Percentiles rank a stretch among this genome's conserved stretches.
These are phyloP conservation scores for Colletotrichum acutatum DNA, from an alignment of 2,329 filamentous ascomycete species.

Conservation along the genomic window DNA sequence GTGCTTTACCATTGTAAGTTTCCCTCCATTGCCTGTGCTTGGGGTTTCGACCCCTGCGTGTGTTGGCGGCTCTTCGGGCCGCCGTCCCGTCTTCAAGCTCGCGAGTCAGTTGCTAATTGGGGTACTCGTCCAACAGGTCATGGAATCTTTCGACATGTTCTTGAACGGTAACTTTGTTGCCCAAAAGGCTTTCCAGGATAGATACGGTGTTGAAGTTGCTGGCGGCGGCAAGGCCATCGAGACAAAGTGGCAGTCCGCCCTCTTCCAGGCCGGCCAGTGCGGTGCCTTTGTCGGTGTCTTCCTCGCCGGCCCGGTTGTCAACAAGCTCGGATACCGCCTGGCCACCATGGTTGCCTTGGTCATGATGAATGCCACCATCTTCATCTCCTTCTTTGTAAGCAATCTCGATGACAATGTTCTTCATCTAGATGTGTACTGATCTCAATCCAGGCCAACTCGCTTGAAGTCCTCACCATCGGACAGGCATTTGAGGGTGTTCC, in stretches of 20 bases:
- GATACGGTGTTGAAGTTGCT: slow-evolving; percentile 47
- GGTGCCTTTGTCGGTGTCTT: slow-evolving; percentile 50
- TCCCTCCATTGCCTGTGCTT: no score
- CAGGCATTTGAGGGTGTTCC: slow-evolving; percentile 70
- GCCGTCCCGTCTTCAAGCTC: not conserved
- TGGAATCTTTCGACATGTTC: slow-evolving; percentile 63
- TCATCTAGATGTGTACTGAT: slow-evolving; percentile 13
- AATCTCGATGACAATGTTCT: slow-evolving; percentile 33
- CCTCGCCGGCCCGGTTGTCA: slow-evolving; percentile 51
- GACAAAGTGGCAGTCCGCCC: slow-evolving; percentile 53
- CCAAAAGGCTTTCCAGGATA: slow-evolving; percentile 48
- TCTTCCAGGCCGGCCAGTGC: slow-evolving; percentile 46
- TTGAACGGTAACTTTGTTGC: slow-evolving; percentile 59
- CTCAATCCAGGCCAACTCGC: slow-evolving; percentile 45
- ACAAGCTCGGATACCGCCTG: slow-evolving; percentile 50
- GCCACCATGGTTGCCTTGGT: slow-evolving; percentile 45
- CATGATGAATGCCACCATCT: slow-evolving; percentile 49
- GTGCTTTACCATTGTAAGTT: slow-evolving; percentile 62
- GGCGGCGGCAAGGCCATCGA: slow-evolving; percentile 44
- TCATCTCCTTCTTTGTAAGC: slow-evolving; percentile 62
- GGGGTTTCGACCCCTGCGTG: not conserved
- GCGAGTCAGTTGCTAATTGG: not conserved
- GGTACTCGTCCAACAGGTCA: slow-evolving; percentile 48
- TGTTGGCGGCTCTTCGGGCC: not conserved
- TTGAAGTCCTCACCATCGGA: slow-evolving; percentile 56